Evolutionary conservation across 2,329 filamentous ascomycete species (phyloP).

Genomic region (Ilyonectria mors-panacis): DNA sequence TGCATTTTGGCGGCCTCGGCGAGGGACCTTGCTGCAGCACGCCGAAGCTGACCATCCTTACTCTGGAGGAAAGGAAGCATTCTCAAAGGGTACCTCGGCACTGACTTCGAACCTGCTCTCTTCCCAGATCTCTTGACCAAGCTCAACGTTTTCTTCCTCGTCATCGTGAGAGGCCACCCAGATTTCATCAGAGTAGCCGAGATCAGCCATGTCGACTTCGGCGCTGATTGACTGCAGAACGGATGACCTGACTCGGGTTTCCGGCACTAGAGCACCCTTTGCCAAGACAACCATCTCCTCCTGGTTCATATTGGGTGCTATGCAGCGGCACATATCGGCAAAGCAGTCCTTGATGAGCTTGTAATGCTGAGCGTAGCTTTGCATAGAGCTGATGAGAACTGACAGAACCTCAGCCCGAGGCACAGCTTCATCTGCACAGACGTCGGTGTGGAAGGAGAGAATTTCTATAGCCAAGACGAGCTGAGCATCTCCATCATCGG

Average conservation of each 20-base stretch:
- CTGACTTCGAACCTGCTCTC: slow-evolving; percentile 86
- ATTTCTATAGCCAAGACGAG: slow-evolving; percentile 91
- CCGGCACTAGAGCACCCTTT: slow-evolving; percentile 82
- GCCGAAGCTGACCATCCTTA: slow-evolving; percentile 84
- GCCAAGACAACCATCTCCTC: slow-evolving; percentile 84
- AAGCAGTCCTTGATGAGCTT: slow-evolving; percentile 95
- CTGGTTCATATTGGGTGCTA: slow-evolving; percentile 83
- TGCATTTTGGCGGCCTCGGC: slow-evolving; percentile 79
- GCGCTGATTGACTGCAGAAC: slow-evolving; percentile 91
- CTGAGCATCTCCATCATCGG: slow-evolving; percentile 90
- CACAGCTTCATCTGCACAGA: slow-evolving; percentile 81
- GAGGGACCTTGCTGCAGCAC: slow-evolving; percentile 85
- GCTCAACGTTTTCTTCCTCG: slow-evolving; percentile 85
- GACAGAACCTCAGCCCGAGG: slow-evolving; percentile 82
- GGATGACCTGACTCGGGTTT: slow-evolving; percentile 85
- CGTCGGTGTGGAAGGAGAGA: slow-evolving; percentile 87
- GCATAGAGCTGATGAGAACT: slow-evolving; percentile 85
- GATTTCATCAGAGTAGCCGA: slow-evolving; percentile 89
- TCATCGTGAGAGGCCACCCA: slow-evolving; percentile 96
- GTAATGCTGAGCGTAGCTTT: slow-evolving; percentile 92
- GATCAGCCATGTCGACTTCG: slow-evolving; percentile 91
- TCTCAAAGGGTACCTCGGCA: slow-evolving; percentile 74
- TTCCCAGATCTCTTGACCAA: slow-evolving; percentile 93
- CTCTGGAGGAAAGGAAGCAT: slow-evolving; percentile 86
- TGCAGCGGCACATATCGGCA: slow-evolving; percentile 85